These are phyloP conservation scores for Phytophthora crassamura DNA, from an alignment of 352 stramenopile genomes.

Conservation along the genomic window DNA sequence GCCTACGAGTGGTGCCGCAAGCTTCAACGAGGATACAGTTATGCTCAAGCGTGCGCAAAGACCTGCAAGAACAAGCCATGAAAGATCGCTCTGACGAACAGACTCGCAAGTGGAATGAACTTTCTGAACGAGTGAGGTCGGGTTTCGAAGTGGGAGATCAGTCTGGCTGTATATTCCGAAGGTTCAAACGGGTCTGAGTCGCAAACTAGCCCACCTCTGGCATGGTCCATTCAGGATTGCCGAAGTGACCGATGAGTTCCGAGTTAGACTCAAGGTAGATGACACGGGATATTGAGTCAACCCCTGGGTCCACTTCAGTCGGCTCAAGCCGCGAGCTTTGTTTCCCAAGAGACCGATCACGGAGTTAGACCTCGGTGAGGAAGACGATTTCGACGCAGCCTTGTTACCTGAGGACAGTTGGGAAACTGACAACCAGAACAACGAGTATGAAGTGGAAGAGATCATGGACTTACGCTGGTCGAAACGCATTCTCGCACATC, in stretches of 20 bases:
- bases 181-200: background rate
- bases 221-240: background rate
- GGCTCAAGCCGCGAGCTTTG: background rate
- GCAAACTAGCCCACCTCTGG: background rate
- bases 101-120: too few relatives aligned
- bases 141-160: background rate
- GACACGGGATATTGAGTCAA: background rate
- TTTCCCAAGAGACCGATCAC: background rate
- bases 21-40: too few relatives aligned
- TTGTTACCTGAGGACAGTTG: background rate
- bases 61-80: too few relatives aligned
- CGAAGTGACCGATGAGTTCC: background rate
- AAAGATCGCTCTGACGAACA: too few relatives aligned
- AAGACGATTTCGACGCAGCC: conserved; percentile 1
- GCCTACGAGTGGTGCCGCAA: too few relatives aligned
- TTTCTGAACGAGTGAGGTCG: background rate
- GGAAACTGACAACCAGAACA: background rate
- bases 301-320: conserved; percentile 1
- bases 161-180: background rate
- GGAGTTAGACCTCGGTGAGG: background rate
- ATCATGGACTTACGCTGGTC: background rate
- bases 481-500: background rate
- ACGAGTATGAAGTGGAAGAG: conserved; percentile 2
- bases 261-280: background rate
- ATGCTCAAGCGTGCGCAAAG: too few relatives aligned